Evolutionary conservation across 495 filamentous ascomycete species (phyloP).

Genomic region (Aspergillus sclerotiicarbonarius): DNA sequence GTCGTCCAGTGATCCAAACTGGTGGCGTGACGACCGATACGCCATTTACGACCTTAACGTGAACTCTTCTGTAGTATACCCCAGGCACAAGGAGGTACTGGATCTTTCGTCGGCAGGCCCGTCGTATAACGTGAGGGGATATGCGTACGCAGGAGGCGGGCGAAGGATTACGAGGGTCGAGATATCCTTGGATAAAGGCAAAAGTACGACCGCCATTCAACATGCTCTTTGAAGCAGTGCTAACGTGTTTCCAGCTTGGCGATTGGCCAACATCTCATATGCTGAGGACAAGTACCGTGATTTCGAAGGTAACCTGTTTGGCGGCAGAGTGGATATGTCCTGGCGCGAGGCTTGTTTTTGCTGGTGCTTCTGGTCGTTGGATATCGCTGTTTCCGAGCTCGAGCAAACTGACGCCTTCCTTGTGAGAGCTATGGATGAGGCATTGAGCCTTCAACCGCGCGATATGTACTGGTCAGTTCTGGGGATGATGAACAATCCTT

Average conservation of each 20-base stretch:
- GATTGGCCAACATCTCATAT: slow-evolving; percentile 76
- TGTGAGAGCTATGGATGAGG: slow-evolving; percentile 89
- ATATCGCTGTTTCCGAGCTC: slow-evolving; percentile 64
- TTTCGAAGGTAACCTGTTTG: slow-evolving; percentile 65
- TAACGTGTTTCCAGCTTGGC: slow-evolving; percentile 59
- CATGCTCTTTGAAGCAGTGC: background rate
- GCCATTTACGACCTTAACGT: slow-evolving; percentile 92
- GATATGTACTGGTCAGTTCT: slow-evolving; percentile 98
- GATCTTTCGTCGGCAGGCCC: slow-evolving; percentile 46
- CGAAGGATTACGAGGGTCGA: slow-evolving; percentile 81
- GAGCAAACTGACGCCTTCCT: slow-evolving; percentile 67
- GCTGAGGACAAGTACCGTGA: slow-evolving; percentile 84
- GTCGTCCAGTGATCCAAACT: slow-evolving; percentile 67
- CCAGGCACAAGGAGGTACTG: slow-evolving; percentile 74
- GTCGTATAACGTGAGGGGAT: slow-evolving; percentile 70
- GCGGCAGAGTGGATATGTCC: slow-evolving; percentile 76
- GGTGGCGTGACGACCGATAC: slow-evolving; percentile 91
- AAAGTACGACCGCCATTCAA: slow-evolving; percentile 29
- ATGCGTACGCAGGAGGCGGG: slow-evolving; percentile 91
- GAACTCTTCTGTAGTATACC: slow-evolving; percentile 81
- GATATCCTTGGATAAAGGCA: slow-evolving; percentile 80
- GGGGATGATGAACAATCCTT: slow-evolving; percentile 99
- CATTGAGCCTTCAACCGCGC: slow-evolving; percentile 80
- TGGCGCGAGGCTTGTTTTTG: slow-evolving; percentile 83
- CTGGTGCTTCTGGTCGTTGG: slow-evolving; percentile 91